phyloP scores from a whole-genome alignment of 352 stramenopile genomes.

The Peronospora belbahrii region DNA sequence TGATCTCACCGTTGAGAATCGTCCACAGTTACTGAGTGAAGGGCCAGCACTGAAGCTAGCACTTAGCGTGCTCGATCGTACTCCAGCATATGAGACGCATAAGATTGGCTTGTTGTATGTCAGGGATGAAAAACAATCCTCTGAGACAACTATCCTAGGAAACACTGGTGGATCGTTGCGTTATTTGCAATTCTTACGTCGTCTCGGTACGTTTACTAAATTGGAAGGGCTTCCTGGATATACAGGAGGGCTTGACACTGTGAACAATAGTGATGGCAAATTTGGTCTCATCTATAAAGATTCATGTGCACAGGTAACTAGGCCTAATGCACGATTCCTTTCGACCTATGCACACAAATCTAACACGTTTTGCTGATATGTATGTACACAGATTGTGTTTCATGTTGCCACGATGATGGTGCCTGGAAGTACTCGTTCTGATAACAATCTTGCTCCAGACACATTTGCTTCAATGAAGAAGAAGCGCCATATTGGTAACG shows the following conservation, averaged over 20 bases:
- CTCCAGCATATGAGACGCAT: constrained; percentile 76
- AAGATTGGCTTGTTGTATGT: constrained; percentile 83
- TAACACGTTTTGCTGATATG: not conserved
- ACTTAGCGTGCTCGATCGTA: constrained; percentile 73
- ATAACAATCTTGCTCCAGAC: not conserved
- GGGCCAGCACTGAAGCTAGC: constrained; percentile 47
- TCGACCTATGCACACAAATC: not conserved
- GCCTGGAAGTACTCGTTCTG: constrained; percentile 4
- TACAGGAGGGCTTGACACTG: constrained; percentile 67
- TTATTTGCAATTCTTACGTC: constrained; percentile 68
- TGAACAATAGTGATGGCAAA: constrained; percentile 60
- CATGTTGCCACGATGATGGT: constrained; percentile 85
- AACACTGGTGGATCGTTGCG: constrained; percentile 63
- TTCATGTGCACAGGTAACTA: constrained; percentile 51
- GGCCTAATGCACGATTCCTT: not conserved
- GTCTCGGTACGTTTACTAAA: constrained; percentile 57
- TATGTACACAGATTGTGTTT: constrained; percentile 64
- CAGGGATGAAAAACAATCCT: constrained; percentile 40
- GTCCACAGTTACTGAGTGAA: constrained; percentile 53
- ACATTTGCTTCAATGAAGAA: constrained; percentile 54
- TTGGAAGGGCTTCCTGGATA: constrained; percentile 62
- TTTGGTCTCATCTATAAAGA: constrained; percentile 72
- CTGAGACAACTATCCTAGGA: constrained; percentile 61
- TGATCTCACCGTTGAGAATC: constrained; percentile 44
- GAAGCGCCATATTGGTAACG: constrained; percentile 85